Percentiles rank a stretch among this genome's conserved stretches.
Conservation (phyloP, 306 rosid genomes). For the Phaseolus lunatus region DNA sequence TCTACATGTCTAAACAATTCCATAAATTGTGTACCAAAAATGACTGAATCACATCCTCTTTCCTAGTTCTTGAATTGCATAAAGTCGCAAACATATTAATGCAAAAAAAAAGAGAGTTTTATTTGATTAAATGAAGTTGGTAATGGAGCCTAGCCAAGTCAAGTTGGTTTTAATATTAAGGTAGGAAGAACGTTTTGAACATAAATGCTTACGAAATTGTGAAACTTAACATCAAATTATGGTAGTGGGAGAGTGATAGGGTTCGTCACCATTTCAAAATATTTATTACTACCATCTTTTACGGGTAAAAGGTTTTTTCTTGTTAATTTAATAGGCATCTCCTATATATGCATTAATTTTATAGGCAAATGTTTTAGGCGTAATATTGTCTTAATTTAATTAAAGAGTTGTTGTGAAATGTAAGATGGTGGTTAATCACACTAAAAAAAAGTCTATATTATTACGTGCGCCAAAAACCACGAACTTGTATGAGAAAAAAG, state of each 20-base stretch:
- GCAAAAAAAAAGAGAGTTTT: neutral
- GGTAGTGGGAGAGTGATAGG: constrained; percentile 11
- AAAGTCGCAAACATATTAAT: neutral
- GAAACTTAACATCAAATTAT: neutral
- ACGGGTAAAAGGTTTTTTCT: neutral
- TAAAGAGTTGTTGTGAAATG: no score
- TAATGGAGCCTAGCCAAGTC: constrained; percentile 24
- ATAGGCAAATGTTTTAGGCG: neutral
- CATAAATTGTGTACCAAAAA: constrained; percentile 7
- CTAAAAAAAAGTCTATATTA: no score
- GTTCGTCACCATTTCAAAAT: neutral
- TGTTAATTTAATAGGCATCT: neutral
- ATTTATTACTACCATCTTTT: neutral
- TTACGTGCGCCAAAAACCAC: no score
- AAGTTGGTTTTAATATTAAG: constrained; percentile 1
- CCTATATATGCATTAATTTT: neutral
- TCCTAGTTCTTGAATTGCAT: neutral
- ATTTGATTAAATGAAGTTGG: neutral
- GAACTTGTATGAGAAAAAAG: no score
- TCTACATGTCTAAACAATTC: neutral
- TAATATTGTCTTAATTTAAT: no score
- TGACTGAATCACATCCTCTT: neutral
- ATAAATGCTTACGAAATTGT: neutral
- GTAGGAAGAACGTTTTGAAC: neutral
- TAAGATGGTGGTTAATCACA: no score